Percentiles rank a stretch among this genome's conserved stretches.
Evolutionary conservation across 352 stramenopile species (phyloP).

Genomic region (Aphanomyces cochlioides): DNA sequence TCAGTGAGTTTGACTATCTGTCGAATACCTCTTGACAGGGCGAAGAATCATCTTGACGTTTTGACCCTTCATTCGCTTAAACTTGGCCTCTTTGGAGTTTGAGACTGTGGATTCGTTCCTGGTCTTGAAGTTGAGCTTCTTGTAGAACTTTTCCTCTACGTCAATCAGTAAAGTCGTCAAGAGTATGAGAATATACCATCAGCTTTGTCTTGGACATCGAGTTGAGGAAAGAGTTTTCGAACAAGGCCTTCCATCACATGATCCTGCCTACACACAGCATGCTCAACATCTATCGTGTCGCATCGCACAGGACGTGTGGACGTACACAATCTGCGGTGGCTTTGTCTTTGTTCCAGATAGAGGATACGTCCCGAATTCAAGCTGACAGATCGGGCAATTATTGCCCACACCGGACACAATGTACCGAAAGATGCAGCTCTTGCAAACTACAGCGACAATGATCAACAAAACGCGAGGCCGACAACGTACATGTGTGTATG

Average conservation of each 20-base stretch:
- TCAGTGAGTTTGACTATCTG: background rate
- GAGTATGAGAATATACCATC: constrained; percentile 11
- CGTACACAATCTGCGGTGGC: constrained; percentile 31
- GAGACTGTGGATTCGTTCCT: constrained; percentile 5
- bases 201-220: constrained; percentile 20
- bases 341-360: constrained; percentile 29
- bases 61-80: constrained; percentile 14
- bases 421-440: constrained; percentile 31
- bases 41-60: constrained; percentile 20
- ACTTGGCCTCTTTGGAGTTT: constrained; percentile 5
- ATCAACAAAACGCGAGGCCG: background rate
- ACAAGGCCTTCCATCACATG: constrained; percentile 30
- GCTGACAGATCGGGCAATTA: constrained; percentile 22
- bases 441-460: constrained; percentile 15
- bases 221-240: constrained; percentile 18
- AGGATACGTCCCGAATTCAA: constrained; percentile 27
- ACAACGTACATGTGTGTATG: constrained; percentile 27
- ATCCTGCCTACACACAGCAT: constrained; percentile 16
- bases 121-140: constrained; percentile 3
- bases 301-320: background rate
- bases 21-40: constrained; percentile 6
- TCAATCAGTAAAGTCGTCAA: background rate
- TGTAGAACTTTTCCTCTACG: constrained; percentile 23
- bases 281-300: background rate
- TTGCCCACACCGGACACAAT: constrained; percentile 24